phyloP scores from a whole-genome alignment of 768 basidiomycete species.

The Chalciporus pseudorubinellus region DNA sequence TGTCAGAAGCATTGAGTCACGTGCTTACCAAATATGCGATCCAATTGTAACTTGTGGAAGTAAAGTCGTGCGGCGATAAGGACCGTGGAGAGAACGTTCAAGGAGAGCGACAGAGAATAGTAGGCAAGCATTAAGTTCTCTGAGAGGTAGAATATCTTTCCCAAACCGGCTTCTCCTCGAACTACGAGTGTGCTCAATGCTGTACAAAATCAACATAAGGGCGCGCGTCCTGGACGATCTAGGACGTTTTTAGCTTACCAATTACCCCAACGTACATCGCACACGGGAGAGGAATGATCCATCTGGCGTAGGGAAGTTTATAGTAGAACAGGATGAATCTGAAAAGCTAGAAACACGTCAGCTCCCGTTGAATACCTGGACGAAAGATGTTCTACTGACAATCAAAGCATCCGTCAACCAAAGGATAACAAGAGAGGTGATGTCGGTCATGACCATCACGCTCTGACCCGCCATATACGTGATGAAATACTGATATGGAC shows the following conservation, averaged over 20 bases:
- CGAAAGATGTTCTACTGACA: constrained; percentile 12
- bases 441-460: constrained; percentile 23
- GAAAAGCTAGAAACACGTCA: constrained; percentile 17
- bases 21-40: constrained; percentile 26
- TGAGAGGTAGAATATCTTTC: constrained; percentile 21
- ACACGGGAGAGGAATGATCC: constrained; percentile 26
- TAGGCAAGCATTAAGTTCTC: constrained; percentile 22
- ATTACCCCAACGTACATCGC: constrained; percentile 25
- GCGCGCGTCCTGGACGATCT: not conserved
- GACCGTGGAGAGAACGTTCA: constrained; percentile 23
- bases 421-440: constrained; percentile 24
- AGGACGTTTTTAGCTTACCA: constrained; percentile 8
- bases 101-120: constrained; percentile 23
- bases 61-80: constrained; percentile 25
- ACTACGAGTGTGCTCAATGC: constrained; percentile 22
- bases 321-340: constrained; percentile 27
- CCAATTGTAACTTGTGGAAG: constrained; percentile 22
- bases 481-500: constrained; percentile 24
- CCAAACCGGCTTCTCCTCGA: constrained; percentile 14
- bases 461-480: constrained; percentile 25
- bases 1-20: not conserved
- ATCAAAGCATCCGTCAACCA: constrained; percentile 32
- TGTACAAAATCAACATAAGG: not conserved
- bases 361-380: not conserved
- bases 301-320: constrained; percentile 16